Percentiles rank a stretch among this genome's conserved stretches.
Evolutionary conservation across 768 basidiomycete species (phyloP).

Genomic region (Amanita rubescens): DNA sequence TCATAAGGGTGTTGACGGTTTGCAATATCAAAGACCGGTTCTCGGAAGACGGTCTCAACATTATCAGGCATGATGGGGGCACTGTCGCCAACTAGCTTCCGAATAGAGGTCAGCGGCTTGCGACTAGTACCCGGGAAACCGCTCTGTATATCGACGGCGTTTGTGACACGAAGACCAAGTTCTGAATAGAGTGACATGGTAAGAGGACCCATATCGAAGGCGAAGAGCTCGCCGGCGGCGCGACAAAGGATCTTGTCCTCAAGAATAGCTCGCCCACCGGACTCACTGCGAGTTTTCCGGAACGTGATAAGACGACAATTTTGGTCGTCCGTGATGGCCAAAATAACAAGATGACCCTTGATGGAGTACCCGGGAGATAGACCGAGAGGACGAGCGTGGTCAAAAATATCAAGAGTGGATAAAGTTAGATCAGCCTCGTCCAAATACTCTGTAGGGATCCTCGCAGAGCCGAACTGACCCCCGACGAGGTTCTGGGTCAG

Average conservation of each 20-base stretch:
- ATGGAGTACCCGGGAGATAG: constrained; percentile 43
- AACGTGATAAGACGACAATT: constrained; percentile 31
- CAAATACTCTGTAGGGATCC: not conserved
- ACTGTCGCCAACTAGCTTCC: constrained; percentile 30
- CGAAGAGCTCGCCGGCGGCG: constrained; percentile 34
- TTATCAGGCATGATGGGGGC: constrained; percentile 30
- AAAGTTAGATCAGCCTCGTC: not conserved
- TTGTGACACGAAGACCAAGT: constrained; percentile 32
- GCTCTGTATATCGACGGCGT: constrained; percentile 55
- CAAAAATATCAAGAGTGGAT: constrained; percentile 20
- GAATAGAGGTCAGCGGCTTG: constrained; percentile 34
- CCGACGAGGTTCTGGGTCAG: constrained; percentile 2
- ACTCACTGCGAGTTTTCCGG: constrained; percentile 5
- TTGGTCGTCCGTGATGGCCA: constrained; percentile 37
- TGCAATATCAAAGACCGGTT: constrained; percentile 27
- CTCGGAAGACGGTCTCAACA: constrained; percentile 27
- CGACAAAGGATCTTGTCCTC: constrained; percentile 40
- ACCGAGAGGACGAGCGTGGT: constrained; percentile 35
- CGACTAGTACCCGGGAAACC: constrained; percentile 33
- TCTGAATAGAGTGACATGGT: constrained; percentile 41
- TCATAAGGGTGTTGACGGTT: constrained; percentile 25
- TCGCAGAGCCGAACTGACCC: not conserved
- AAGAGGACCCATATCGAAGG: constrained; percentile 47
- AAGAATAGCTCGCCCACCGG: constrained; percentile 19
- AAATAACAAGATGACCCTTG: constrained; percentile 32